Base-by-base conservation (phyloP, 2,329 filamentous ascomycete genomes). In the Cryphonectria parasitica region DNA sequence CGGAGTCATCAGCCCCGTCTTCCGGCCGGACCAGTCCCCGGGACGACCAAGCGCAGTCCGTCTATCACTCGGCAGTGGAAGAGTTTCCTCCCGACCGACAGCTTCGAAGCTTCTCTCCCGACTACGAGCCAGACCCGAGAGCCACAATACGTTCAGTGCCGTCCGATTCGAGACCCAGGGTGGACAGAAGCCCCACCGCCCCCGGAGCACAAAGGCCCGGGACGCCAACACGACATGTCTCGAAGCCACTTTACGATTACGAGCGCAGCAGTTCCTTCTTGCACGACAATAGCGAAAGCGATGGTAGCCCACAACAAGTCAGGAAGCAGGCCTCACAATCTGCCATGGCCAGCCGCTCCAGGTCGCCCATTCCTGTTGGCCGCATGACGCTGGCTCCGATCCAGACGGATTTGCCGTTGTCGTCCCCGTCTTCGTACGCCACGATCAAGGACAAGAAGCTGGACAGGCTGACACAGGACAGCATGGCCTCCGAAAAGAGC, bases 41-140 rank as follows among this genome's bases (percentile, higher is more conserved):
- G 25, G 74, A 77, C 17, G 75, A 76, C 11, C 74, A 77, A 2
- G 76, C 74, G 69, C 60, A 49, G 62, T 73, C 28, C 64, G 39
- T 68, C 65, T 52, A 69, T 45, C 34, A 49, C 45, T 41, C 66
- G 65, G 54, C 61, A 25, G 28, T 58, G 64, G 71, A 67, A n/a
- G 62, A 60, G 62, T 19, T 64, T 28, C 72, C 76, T 28, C 74
- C 77, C 22, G 77, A 80, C 31, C 79, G 74, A 74, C 81, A 81
- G 66, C 80, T 84, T 52, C 84, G 89, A 73, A 89, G 90, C 2
- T 94, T 94, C 77, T 94, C 92, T 25, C 90, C 91, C 17, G 90
- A 91, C 67, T 94, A 94, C 78, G 90, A 91, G 62, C 91, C 91
- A 17, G 89, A 90, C 73, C 88, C 89, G 54, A 91, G 88, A 77